Conservation (phyloP, 768 basidiomycete genomes). For the Naganishia kalamii region DNA sequence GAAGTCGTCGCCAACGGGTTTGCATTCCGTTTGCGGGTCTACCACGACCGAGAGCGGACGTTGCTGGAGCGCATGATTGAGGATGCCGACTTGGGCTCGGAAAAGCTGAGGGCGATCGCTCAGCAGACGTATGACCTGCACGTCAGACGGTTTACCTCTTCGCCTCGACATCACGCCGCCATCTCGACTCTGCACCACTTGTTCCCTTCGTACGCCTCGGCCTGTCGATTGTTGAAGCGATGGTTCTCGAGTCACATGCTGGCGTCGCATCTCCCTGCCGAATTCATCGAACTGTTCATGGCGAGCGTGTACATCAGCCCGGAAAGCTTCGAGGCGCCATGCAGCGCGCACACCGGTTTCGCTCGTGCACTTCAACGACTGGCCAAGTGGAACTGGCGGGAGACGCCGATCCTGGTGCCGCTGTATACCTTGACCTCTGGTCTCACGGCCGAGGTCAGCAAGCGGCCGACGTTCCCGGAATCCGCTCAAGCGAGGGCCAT, state of each 20-base stretch:
- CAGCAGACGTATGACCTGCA: slow-evolving; percentile 54
- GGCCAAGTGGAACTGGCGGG: slow-evolving; percentile 65
- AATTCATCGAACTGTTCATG: slow-evolving; percentile 78
- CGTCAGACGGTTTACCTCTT: slow-evolving; percentile 65
- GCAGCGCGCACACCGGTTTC: slow-evolving; percentile 61
- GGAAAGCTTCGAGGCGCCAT: slow-evolving; percentile 54
- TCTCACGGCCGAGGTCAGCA: slow-evolving; percentile 32
- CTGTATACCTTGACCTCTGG: slow-evolving; percentile 52
- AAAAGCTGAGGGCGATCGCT: slow-evolving; percentile 24
- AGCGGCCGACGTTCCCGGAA: slow-evolving; percentile 10
- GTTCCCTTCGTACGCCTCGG: slow-evolving; percentile 70
- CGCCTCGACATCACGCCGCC: slow-evolving; percentile 77
- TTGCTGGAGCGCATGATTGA: slow-evolving; percentile 64
- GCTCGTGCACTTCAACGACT: slow-evolving; percentile 65
- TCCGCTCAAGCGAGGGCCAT: slow-evolving; percentile 34
- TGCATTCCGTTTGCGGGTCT: slow-evolving; percentile 76
- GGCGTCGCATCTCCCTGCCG: slow-evolving; percentile 62
- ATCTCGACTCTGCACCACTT: slow-evolving; percentile 72
- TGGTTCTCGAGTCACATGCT: slow-evolving; percentile 88
- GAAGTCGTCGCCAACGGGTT: slow-evolving; percentile 81
- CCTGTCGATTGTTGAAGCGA: slow-evolving; percentile 79
- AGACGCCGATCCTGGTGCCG: slow-evolving; percentile 64
- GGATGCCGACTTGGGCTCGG: slow-evolving; percentile 45
- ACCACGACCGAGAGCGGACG: slow-evolving; percentile 76
- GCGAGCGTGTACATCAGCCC: slow-evolving; percentile 66